Evolutionary conservation across 2,329 filamentous ascomycete species (phyloP), one percentile per base, ranked within the genome.

Genomic region (Trichoderma polysporum): DNA sequence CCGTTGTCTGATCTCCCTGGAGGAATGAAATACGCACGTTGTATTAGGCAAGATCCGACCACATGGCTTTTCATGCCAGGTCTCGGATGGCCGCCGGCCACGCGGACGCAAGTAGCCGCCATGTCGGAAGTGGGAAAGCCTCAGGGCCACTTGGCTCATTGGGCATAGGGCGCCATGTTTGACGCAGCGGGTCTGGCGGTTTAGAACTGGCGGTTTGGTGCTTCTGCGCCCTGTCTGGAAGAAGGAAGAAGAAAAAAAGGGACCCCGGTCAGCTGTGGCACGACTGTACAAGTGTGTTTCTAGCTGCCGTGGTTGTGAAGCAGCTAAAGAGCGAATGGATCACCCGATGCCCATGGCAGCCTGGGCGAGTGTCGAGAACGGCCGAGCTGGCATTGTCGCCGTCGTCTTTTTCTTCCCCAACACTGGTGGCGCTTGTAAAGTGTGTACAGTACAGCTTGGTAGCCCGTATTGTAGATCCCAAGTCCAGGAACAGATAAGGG

Each of bases 51-150:
- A 68, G 67, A 68, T 68, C 62, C 67, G 62, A 57, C 67, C 67
- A 68, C 67, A 68, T 68, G 67, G 67, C 62, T 62, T 68, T 39
- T 66, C 27, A 62, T 66, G 56, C 54, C 66, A 68, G 59, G 54
- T 56, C 50, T 66, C 67, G 67, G 67, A 68, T 68, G 67, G 67
- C 56, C 67, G 67, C 67, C 67, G 63, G 37, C 66, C 66, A 68
- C 66, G 62, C 62, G 62, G 67, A 68, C 67, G 67, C 67, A 68
- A 66, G 63, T 33, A 58, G 62, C 67, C 67, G 62, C 66, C 66
- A 68, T 66, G 66, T 66, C 66, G 66, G 66, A 68, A 68, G 66
- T 59, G 66, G 66, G 67, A 68, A 66, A 66, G 56, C 63, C 63
- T 31, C 67, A 68, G 62, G 67, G 56, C 67, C 62, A 68, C 53